phyloP scores from a whole-genome alignment of 306 rosid genomes.

The Crotalaria pallida region DNA sequence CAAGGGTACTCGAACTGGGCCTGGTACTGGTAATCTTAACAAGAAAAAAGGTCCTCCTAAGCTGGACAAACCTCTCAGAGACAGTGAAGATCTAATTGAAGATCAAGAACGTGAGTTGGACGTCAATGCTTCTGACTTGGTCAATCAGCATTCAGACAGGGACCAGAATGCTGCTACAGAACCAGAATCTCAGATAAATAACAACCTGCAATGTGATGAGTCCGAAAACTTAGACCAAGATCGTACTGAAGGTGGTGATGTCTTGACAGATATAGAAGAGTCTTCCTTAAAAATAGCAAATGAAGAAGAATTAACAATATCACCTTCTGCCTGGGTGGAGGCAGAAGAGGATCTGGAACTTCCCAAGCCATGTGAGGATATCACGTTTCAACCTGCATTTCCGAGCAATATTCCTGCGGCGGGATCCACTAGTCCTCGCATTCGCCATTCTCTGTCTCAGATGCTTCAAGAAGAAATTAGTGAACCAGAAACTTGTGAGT shows the following conservation, averaged over 20 bases:
- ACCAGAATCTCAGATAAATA: conserved; percentile 42
- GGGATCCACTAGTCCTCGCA: conserved; percentile 62
- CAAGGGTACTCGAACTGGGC: conserved; percentile 62
- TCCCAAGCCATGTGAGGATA: conserved; percentile 40
- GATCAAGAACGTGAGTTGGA: conserved; percentile 45
- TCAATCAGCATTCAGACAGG: conserved; percentile 47
- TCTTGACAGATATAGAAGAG: conserved; percentile 39
- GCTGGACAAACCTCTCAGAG: conserved; percentile 40
- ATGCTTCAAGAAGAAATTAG: conserved; percentile 95
- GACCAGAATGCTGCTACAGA: conserved; percentile 45
- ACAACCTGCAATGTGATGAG: conserved; percentile 37
- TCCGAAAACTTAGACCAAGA: conserved; percentile 37
- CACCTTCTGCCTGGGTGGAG: conserved; percentile 88
- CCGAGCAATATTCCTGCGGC: conserved; percentile 41
- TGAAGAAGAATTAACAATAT: conserved; percentile 74
- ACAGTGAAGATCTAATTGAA: conserved; percentile 38
- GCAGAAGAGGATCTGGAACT: conserved; percentile 69
- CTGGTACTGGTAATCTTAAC: conserved; percentile 41
- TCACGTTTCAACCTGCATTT: conserved; percentile 42
- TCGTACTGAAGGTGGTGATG: conserved; percentile 32
- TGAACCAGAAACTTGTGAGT: conserved; percentile 69
- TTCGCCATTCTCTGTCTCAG: conserved; percentile 95
- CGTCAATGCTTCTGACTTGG: conserved; percentile 46
- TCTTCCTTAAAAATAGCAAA: conserved; percentile 39
- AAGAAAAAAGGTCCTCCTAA: conserved; percentile 56